Percentiles rank a stretch among this genome's conserved stretches.
These are phyloP conservation scores for Ceratocystis cacaofunesta DNA, from an alignment of 2,329 filamentous ascomycete species.

Conservation along the genomic window DNA sequence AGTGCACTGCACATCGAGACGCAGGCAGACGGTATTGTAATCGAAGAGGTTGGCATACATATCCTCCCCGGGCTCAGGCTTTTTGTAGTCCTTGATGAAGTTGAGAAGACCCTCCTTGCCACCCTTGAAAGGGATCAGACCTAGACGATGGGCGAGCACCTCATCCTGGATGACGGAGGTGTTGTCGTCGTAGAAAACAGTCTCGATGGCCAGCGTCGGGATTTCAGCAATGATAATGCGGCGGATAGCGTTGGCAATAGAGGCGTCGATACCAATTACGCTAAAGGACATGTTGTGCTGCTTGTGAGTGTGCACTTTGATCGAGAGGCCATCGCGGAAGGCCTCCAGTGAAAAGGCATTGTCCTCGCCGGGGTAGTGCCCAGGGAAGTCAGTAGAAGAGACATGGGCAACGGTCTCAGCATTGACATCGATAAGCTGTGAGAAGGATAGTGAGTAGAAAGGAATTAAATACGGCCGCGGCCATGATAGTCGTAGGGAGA, in stretches of 20 bases:
- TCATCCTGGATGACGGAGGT: constrained; percentile 97
- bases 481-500: too few species aligned
- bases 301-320: constrained; percentile 75
- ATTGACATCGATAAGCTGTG: constrained; percentile 70
- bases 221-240: constrained; percentile 92
- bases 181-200: constrained; percentile 87
- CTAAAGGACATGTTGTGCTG: constrained; percentile 72
- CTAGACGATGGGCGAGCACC: constrained; percentile 78
- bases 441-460: not conserved
- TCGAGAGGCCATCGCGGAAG: constrained; percentile 54
- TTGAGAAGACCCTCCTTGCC: constrained; percentile 57
- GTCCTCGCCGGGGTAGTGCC: constrained; percentile 80
- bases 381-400: constrained; percentile 79
- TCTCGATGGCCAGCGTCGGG: constrained; percentile 85
- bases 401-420: constrained; percentile 82
- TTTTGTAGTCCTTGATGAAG: constrained; percentile 70
- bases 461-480: not conserved
- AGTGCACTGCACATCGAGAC: constrained; percentile 65
- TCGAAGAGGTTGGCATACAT: constrained; percentile 49
- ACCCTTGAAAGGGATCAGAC: constrained; percentile 78
- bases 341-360: constrained; percentile 60
- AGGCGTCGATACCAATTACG: constrained; percentile 78
- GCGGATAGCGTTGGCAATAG: constrained; percentile 91
- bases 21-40: constrained; percentile 74
- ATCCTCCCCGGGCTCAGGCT: constrained; percentile 48